A percentile compares a stretch with the other conserved stretches of the same genome.
Evolutionary conservation across 306 rosid genomes (phyloP).

Genomic region (Vigna trinervia): DNA sequence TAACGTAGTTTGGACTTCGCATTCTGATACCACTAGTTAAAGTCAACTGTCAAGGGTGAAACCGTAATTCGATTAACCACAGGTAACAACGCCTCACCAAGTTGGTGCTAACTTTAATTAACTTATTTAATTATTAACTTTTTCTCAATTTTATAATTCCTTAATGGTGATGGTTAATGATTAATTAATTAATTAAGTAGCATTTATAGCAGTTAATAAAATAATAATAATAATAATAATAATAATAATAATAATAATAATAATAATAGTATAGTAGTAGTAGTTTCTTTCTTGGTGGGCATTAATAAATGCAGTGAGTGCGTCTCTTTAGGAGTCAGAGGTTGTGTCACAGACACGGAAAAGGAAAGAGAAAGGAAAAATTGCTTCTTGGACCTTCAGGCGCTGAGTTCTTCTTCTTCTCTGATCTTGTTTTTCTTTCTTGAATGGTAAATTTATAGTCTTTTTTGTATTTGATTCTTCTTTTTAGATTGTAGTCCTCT

Average conservation of each 20-base stretch:
- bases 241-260: no score
- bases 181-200: conserved; percentile 22
- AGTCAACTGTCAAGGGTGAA: conserved; percentile 31
- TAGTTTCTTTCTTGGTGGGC: conserved; percentile 50
- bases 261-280: neutral
- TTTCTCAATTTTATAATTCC: neutral
- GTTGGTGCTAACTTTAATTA: neutral
- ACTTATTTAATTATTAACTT: neutral
- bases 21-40: neutral
- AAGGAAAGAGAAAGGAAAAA: conserved; percentile 35
- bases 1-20: conserved; percentile 5
- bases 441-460: conserved; percentile 20
- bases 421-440: conserved; percentile 28
- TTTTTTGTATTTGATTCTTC: neutral
- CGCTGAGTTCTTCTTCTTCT: conserved; percentile 46
- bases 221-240: neutral
- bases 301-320: conserved; percentile 61
- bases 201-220: conserved; percentile 2
- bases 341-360: conserved; percentile 32
- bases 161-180: neutral
- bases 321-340: conserved; percentile 45
- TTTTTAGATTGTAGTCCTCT: neutral
- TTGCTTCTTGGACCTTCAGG: conserved; percentile 31
- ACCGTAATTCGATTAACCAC: neutral
- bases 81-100: conserved; percentile 6